phyloP scores from a whole-genome alignment of 495 filamentous ascomycete species.

The Neurospora pannonica region DNA sequence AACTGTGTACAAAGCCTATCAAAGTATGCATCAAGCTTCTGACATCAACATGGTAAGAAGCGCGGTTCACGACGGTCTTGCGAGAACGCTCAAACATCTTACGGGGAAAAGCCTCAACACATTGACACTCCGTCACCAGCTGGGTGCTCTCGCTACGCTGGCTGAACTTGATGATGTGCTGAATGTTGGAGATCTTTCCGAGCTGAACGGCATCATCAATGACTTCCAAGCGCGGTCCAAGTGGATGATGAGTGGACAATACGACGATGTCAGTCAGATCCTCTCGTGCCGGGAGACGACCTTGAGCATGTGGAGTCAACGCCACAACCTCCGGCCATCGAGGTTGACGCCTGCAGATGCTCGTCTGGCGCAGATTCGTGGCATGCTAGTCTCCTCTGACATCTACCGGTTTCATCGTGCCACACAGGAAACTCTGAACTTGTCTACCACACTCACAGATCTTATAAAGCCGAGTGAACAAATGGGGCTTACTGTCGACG shows the following conservation, averaged over 20 bases:
- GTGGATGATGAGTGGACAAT: constrained; percentile 74
- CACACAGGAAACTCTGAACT: constrained; percentile 75
- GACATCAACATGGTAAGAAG: constrained; percentile 40
- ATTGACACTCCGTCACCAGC: constrained; percentile 49
- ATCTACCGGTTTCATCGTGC: constrained; percentile 70
- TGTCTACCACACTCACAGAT: constrained; percentile 68
- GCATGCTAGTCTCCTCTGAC: constrained; percentile 60
- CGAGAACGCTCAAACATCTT: constrained; percentile 51
- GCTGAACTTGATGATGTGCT: constrained; percentile 75
- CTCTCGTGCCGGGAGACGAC: constrained; percentile 73
- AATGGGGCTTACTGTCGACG: constrained; percentile 65
- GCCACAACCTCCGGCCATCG: constrained; percentile 50
- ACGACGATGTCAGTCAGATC: constrained; percentile 70
- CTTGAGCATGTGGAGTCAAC: constrained; percentile 68
- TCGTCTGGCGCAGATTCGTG: constrained; percentile 62
- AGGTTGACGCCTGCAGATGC: constrained; percentile 49
- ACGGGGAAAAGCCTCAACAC: constrained; percentile 45
- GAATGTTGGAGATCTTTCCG: constrained; percentile 42
- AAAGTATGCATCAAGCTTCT: constrained; percentile 60
- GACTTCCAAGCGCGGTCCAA: constrained; percentile 53
- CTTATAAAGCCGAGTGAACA: constrained; percentile 57
- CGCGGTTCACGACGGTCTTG: constrained; percentile 55
- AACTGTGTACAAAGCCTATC: constrained; percentile 69
- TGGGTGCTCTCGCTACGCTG: constrained; percentile 67
- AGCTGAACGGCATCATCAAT: constrained; percentile 52